A percentile compares a stretch with the other conserved stretches of the same genome.
Evolutionary conservation across 345 rosid genomes (phyloP).

Genomic region (Linum usitatissimum): DNA sequence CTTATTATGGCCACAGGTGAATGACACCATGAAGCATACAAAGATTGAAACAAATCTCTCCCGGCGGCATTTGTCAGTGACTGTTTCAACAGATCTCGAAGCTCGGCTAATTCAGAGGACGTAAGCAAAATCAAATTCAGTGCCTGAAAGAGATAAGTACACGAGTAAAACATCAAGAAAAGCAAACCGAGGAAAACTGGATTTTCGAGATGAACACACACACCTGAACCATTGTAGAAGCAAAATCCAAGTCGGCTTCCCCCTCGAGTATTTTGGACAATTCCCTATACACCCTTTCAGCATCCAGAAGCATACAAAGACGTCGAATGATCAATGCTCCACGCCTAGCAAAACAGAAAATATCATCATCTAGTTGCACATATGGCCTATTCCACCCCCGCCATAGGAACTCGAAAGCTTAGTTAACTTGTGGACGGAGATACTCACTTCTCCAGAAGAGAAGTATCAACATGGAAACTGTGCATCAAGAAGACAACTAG

Average conservation of each 20-base stretch:
- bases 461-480: conserved; percentile 70
- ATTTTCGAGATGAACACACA: conserved; percentile 11
- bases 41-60: conserved; percentile 64
- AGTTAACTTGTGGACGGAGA: conserved; percentile 8
- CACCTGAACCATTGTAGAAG: conserved; percentile 98
- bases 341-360: conserved; percentile 47
- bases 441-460: conserved; percentile 87
- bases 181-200: background rate
- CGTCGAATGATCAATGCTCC: conserved; percentile 94
- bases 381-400: background rate
- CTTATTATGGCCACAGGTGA: conserved; percentile 98
- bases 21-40: conserved; percentile 98
- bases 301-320: conserved; percentile 88
- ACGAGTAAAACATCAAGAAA: background rate
- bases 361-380: background rate
- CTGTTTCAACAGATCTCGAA: conserved; percentile 71
- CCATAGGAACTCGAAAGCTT: background rate
- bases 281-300: conserved; percentile 86
- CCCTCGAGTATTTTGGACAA: conserved; percentile 89
- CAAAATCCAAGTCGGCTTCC: conserved; percentile 91
- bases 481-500: conserved; percentile 86
- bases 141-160: conserved; percentile 43
- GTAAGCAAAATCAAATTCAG: conserved; percentile 94
- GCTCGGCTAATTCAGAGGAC: conserved; percentile 75
- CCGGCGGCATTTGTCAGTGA: conserved; percentile 72